Base-by-base conservation (phyloP, 352 stramenopile species). In the Phytophthora pseudosyringae region DNA sequence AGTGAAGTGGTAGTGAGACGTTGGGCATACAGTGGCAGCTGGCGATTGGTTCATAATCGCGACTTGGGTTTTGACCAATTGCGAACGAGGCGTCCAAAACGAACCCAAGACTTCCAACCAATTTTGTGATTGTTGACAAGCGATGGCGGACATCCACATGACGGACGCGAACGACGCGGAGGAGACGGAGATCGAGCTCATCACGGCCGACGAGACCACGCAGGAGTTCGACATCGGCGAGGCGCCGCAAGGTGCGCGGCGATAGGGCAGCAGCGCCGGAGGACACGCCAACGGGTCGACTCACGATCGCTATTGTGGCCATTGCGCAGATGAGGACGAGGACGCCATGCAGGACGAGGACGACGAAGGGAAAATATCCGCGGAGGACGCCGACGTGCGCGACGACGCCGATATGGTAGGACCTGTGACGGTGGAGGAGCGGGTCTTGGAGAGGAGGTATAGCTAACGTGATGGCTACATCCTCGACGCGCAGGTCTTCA, bases 151-250 rank as follows among this genome's bases (percentile, higher is more conserved):
- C 56, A 57, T 33, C 29, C 45, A 78, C 38, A 75, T 75, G 65
- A 59, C 56, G 31, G 62, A 80, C 55, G 64, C 60, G 26, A 44
- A 53, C 44, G 66, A 70, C 45, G 46, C 56, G 21, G 60, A 87
- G 39, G 77, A 91, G 55, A 85, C 76, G 62, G 76, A 94, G 49
- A 89, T 93, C 32, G 88, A 94, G 44, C 74, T 95, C 67, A 94
- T 96, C 76, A 83, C 84, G 48, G 70, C 79, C 25, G 85, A 96
- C 51, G 88, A 96, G 43, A 81, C 74, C 28, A 81, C 79, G 13
- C 69, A 95, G 59, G 88, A 96, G 76, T 95, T 92, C 60, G 86
- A 90, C 0, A 81, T 96, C 18, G 88, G 88, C 39, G 88, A 94
- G 35, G 83, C 80, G 11, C 86, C 86, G 26, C 67, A 75, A 80